Conservation (phyloP, 768 basidiomycete species). For the Astraeus odoratus region DNA sequence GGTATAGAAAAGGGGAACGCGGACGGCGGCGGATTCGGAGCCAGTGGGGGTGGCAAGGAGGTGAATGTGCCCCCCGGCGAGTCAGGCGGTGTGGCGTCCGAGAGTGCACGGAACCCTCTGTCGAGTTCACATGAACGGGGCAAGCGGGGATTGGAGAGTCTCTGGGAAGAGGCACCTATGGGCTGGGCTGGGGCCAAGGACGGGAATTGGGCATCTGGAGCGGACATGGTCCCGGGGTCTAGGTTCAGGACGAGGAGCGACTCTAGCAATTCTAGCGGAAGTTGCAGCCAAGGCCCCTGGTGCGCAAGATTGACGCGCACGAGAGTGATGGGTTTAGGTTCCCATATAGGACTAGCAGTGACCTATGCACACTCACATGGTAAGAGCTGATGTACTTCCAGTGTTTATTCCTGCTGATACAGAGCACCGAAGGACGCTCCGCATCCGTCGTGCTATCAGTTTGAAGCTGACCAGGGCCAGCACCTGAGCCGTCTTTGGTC, state of each 20-base stretch:
- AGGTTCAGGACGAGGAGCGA: conserved; percentile 73
- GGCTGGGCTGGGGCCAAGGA: conserved; percentile 22
- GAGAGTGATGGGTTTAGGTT: neutral
- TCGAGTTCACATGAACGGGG: conserved; percentile 31
- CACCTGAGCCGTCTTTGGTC: conserved; percentile 30
- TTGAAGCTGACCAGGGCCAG: conserved; percentile 24
- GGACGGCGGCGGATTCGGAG: conserved; percentile 28
- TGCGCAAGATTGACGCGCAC: neutral
- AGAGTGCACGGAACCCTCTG: conserved; percentile 37
- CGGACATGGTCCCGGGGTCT: conserved; percentile 58
- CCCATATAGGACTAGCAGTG: neutral
- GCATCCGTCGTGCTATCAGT: conserved; percentile 33
- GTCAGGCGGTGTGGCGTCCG: conserved; percentile 40
- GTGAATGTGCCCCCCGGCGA: conserved; percentile 33
- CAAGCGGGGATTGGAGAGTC: conserved; percentile 10
- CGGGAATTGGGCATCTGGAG: conserved; percentile 37
- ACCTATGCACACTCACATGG: conserved; percentile 50
- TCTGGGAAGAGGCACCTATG: conserved; percentile 8
- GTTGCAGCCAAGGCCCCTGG: conserved; percentile 88
- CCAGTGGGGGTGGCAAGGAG: conserved; percentile 27
- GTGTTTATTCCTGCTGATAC: conserved; percentile 90
- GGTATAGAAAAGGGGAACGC: conserved; percentile 50
- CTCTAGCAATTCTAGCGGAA: conserved; percentile 80
- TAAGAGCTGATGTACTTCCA: conserved; percentile 92
- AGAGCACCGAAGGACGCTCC: conserved; percentile 57